Conservation (phyloP, 208 protist genomes). For the Entamoeba dispar region DNA sequence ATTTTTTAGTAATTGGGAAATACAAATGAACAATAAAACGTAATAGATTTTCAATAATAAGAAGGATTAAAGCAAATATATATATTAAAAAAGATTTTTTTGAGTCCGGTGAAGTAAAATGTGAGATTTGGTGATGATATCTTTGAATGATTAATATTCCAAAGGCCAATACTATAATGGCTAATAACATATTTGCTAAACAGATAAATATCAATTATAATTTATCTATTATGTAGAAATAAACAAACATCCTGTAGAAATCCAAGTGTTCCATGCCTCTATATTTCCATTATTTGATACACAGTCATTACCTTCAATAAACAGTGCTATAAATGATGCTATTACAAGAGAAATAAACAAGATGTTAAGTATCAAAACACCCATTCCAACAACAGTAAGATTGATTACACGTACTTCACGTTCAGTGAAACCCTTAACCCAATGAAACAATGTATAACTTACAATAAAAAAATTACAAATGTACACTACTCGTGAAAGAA, state of each 20-base stretch:
- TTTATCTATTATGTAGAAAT: neutral
- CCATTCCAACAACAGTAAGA: neutral
- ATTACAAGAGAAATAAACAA: neutral
- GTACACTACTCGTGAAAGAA: neutral
- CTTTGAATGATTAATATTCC: neutral
- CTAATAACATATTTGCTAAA: neutral
- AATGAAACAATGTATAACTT: neutral
- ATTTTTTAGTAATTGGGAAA: neutral
- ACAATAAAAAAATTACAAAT: neutral
- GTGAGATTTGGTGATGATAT: neutral
- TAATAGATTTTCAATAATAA: neutral
- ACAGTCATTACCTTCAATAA: neutral
- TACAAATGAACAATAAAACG: neutral
- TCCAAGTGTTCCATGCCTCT: neutral
- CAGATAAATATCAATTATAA: neutral
- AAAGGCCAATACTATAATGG: neutral
- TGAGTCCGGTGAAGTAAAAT: neutral
- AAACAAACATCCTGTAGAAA: neutral
- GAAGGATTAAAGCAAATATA: neutral
- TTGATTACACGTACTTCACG: neutral
- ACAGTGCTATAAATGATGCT: neutral
- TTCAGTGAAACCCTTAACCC: neutral
- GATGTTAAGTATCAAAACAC: neutral
- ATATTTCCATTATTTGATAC: neutral
- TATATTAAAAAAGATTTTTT: neutral